A percentile compares a stretch with the other conserved stretches of the same genome.
These are phyloP conservation scores for Apiospora arundinis DNA, from an alignment of 2,329 filamentous ascomycete species.

Conservation along the genomic window DNA sequence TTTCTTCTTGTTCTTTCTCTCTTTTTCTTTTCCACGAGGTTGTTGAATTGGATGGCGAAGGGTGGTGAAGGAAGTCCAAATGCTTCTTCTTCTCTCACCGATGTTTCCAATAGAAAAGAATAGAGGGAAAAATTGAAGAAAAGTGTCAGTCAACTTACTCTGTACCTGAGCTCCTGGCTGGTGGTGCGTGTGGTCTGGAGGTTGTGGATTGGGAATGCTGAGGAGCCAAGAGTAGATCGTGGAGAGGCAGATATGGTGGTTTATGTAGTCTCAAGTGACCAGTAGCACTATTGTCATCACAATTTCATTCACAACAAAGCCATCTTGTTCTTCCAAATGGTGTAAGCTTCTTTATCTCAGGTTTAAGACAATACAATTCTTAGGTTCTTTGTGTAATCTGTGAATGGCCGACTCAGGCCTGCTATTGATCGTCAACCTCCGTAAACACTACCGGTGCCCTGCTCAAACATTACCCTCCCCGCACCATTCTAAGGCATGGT, in stretches of 20 bases:
- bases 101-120: background rate
- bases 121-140: background rate
- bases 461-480: background rate
- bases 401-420: background rate
- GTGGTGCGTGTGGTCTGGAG: background rate
- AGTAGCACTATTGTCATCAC: background rate
- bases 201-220: background rate
- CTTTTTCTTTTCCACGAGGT: background rate
- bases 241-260: background rate
- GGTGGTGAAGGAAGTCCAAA: background rate
- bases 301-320: background rate
- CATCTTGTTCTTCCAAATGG: background rate
- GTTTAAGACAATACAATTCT: background rate
- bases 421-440: background rate
- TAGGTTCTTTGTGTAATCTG: background rate
- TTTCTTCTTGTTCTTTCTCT: background rate
- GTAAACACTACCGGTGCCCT: background rate
- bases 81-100: slow-evolving; percentile 3
- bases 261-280: background rate
- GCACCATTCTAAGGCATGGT: no score
- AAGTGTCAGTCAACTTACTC: background rate
- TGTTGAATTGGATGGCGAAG: no score
- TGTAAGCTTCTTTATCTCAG: background rate
- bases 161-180: slow-evolving; percentile 15
- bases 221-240: background rate